Evolutionary conservation across 331 rosid species (phyloP).

Genomic region (Malus hybrid): DNA sequence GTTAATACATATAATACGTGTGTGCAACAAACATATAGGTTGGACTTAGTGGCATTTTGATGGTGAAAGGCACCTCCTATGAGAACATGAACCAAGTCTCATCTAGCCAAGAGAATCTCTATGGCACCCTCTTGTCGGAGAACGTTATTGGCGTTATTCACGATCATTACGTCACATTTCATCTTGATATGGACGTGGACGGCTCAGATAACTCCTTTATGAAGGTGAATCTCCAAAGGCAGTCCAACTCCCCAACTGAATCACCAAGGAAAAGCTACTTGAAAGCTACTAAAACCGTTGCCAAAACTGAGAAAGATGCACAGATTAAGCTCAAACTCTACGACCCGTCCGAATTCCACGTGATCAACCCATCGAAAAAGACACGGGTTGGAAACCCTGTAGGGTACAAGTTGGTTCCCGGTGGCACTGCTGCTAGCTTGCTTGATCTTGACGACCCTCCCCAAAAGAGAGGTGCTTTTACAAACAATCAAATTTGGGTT

Average conservation of each 20-base stretch:
- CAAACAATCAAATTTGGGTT: conserved; percentile 90
- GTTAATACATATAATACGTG: not conserved
- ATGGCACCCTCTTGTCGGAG: conserved; percentile 74
- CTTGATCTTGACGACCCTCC: conserved; percentile 71
- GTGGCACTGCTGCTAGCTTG: conserved; percentile 68
- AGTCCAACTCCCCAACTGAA: conserved; percentile 34
- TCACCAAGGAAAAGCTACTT: conserved; percentile 74
- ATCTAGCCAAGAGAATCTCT: conserved; percentile 31
- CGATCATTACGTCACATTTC: conserved; percentile 65
- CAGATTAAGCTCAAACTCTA: conserved; percentile 57
- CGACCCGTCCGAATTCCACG: conserved; percentile 76
- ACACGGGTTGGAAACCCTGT: conserved; percentile 77
- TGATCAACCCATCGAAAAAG: conserved; percentile 45
- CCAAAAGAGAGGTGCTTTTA: conserved; percentile 76
- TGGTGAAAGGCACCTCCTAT: too few relatives aligned
- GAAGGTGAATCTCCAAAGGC: conserved; percentile 49
- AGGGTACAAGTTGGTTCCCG: conserved; percentile 79
- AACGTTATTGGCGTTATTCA: conserved; percentile 81
- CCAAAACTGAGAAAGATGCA: conserved; percentile 81
- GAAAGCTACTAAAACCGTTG: conserved; percentile 61
- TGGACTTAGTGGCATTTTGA: conserved; percentile 40
- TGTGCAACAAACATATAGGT: conserved; percentile 32
- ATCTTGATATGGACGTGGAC: conserved; percentile 84
- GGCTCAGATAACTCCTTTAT: conserved; percentile 68
- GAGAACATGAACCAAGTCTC: conserved; percentile 28